Evolutionary conservation across 1,284 basidiomycete genomes (phyloP).

Genomic region (Ganoderma lingzhi): DNA sequence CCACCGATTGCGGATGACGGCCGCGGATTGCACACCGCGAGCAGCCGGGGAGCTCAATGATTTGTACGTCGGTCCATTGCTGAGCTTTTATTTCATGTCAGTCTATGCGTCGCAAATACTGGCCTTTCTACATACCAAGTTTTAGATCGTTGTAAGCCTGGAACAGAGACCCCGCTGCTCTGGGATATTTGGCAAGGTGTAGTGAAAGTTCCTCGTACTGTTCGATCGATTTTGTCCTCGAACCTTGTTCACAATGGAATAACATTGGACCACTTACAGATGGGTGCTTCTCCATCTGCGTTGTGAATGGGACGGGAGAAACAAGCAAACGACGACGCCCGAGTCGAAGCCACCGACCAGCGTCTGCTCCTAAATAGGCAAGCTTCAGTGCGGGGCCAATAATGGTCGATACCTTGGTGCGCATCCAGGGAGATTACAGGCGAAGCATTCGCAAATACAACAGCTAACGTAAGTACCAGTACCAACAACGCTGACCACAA

Average conservation of each 20-base stretch:
- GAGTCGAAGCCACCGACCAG: constrained; percentile 2
- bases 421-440: background rate
- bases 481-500: constrained; percentile 26
- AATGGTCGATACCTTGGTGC: too few species aligned
- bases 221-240: background rate
- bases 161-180: constrained; percentile 42
- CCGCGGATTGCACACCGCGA: constrained; percentile 68
- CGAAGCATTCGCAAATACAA: constrained; percentile 19
- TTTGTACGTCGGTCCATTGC: constrained; percentile 69
- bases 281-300: constrained; percentile 28
- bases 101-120: background rate
- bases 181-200: constrained; percentile 41
- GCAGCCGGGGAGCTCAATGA: constrained; percentile 66
- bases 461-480: constrained; percentile 17
- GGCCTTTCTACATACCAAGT: constrained; percentile 31
- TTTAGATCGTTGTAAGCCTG: constrained; percentile 49
- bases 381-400: background rate
- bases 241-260: too few species aligned
- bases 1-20: constrained; percentile 60
- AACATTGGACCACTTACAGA: constrained; percentile 19
- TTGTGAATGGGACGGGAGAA: background rate
- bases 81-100: constrained; percentile 56
- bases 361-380: background rate
- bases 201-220: constrained; percentile 39
- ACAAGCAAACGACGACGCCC: background rate